phyloP scores from a whole-genome alignment of 768 basidiomycete genomes.

The Tylopilus felleus region DNA sequence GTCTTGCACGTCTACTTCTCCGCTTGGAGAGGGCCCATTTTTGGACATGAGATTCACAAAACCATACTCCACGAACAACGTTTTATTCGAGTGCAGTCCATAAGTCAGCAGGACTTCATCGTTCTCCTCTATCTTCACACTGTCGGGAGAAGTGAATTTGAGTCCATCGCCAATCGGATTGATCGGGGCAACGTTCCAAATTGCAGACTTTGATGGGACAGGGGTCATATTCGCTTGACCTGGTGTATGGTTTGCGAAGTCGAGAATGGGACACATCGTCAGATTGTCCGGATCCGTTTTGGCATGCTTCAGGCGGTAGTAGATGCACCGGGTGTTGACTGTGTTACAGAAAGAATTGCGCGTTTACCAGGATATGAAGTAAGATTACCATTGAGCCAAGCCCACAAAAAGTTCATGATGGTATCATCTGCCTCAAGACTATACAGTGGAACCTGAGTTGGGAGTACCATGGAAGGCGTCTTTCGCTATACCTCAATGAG shows the following conservation, averaged over 20 bases:
- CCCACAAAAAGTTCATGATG: slow-evolving; percentile 67
- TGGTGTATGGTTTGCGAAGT: slow-evolving; percentile 81
- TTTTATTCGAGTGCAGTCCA: slow-evolving; percentile 73
- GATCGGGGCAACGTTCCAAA: slow-evolving; percentile 36
- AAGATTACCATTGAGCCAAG: slow-evolving; percentile 79
- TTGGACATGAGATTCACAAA: slow-evolving; percentile 53
- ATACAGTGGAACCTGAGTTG: not conserved
- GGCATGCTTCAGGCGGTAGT: slow-evolving; percentile 51
- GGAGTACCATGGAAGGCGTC: not conserved
- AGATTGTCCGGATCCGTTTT: slow-evolving; percentile 67
- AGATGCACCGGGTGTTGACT: slow-evolving; percentile 95
- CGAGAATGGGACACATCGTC: slow-evolving; percentile 85
- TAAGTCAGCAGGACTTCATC: slow-evolving; percentile 79
- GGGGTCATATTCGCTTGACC: slow-evolving; percentile 43
- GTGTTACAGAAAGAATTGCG: slow-evolving; percentile 7
- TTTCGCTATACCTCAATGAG: slow-evolving; percentile 5
- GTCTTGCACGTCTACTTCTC: slow-evolving; percentile 64
- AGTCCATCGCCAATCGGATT: slow-evolving; percentile 43
- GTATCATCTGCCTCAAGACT: slow-evolving; percentile 6
- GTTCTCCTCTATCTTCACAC: slow-evolving; percentile 39
- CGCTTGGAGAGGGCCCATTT: slow-evolving; percentile 30
- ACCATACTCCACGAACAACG: slow-evolving; percentile 86
- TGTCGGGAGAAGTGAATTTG: slow-evolving; percentile 47
- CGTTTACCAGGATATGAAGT: slow-evolving; percentile 2
- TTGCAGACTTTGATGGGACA: slow-evolving; percentile 33